These are phyloP conservation scores for Leishmania braziliensis DNA, from an alignment of 208 protist genomes.

Conservation along the genomic window DNA sequence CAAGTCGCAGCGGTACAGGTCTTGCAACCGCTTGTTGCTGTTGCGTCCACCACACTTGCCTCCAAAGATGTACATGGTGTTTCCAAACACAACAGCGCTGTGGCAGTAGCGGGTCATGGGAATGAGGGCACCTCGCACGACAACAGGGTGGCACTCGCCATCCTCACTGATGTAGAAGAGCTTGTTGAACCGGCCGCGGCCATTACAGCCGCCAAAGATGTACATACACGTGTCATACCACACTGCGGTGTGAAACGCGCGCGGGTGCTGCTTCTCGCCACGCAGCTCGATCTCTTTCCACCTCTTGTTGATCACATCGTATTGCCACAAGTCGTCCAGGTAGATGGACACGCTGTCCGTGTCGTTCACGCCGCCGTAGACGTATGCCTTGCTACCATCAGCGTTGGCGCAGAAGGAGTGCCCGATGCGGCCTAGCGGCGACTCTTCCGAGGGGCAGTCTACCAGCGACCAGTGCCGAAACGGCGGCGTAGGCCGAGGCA, in stretches of 20 bases:
- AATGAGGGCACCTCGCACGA: constrained; percentile 3
- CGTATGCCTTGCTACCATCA: constrained; percentile 73
- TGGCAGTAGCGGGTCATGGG: constrained; percentile 86
- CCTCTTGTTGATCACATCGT: constrained; percentile 65
- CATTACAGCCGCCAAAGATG: constrained; percentile 90
- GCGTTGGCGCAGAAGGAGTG: constrained; percentile 82
- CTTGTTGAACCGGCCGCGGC: constrained; percentile 80
- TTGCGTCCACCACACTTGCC: constrained; percentile 91
- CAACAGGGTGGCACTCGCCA: constrained; percentile 38
- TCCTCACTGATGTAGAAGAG: constrained; percentile 79
- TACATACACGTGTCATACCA: constrained; percentile 70
- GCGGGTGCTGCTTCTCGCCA: constrained; percentile 65
- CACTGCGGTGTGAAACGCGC: constrained; percentile 88
- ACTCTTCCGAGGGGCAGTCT: constrained; percentile 35
- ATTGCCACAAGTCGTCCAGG: constrained; percentile 83
- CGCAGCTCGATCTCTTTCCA: constrained; percentile 66
- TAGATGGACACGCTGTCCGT: constrained; percentile 75
- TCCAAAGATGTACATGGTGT: constrained; percentile 84
- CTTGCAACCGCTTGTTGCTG: constrained; percentile 82
- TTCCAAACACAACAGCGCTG: constrained; percentile 78
- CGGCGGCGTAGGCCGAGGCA: constrained; percentile 28
- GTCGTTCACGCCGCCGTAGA: constrained; percentile 90
- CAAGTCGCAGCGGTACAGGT: constrained; percentile 66
- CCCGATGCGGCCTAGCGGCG: constrained; percentile 81
- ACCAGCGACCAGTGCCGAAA: constrained; percentile 56